Conservation (phyloP, 495 filamentous ascomycete genomes). For the Tuber aestivum region DNA sequence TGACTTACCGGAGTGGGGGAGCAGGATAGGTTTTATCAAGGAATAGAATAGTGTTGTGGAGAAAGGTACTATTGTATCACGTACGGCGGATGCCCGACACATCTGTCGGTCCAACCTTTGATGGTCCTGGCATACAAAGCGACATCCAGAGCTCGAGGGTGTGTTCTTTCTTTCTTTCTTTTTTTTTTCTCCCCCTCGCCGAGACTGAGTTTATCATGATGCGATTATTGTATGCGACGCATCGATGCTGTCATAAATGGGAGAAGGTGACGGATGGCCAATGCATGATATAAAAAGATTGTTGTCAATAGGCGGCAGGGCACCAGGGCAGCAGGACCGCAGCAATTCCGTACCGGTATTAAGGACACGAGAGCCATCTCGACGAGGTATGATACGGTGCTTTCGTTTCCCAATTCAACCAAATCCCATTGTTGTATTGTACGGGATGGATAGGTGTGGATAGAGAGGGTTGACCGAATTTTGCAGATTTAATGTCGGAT, state of each 20-base stretch:
- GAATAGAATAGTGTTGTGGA: background rate
- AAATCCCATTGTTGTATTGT: background rate
- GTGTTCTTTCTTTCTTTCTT: no score
- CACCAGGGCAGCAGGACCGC: background rate
- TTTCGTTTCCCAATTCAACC: background rate
- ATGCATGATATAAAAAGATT: background rate
- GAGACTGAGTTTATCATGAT: background rate
- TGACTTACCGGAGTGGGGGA: background rate
- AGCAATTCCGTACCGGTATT: background rate
- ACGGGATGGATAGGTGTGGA: background rate
- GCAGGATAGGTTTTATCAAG: background rate
- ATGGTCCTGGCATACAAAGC: background rate
- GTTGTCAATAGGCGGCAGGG: background rate
- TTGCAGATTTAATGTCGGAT: background rate
- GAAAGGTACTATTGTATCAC: background rate
- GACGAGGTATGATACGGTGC: background rate
- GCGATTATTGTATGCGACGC: background rate
- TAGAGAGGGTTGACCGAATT: background rate
- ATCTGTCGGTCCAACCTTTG: background rate
- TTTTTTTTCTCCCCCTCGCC: no score
- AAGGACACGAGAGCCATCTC: background rate
- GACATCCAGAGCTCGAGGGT: background rate
- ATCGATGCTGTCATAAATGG: slow-evolving; percentile 1
- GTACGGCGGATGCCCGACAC: background rate
- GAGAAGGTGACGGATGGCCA: background rate